Base-by-base conservation (phyloP, 768 basidiomycete genomes). In the Daedaleopsis nitida region DNA sequence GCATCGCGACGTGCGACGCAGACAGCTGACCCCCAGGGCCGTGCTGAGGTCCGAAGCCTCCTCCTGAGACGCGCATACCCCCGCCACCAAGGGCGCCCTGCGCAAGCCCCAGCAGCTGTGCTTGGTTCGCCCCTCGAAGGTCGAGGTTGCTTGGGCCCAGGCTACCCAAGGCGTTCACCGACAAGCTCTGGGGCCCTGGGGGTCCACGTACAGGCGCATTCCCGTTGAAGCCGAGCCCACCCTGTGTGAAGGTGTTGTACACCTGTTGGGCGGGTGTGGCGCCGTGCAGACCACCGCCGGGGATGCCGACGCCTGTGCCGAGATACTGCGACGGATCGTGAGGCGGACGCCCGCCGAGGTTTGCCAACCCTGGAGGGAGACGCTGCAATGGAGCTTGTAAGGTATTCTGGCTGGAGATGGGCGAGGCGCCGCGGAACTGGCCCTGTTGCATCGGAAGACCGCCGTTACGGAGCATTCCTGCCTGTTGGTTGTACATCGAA, bases 321-420 rank as follows among this genome's bases (percentile, higher is more conserved):
- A 80, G 65, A 66, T 86, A 87, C 66, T 89, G 91, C 10, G 81
- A 80, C 21, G 88, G 84, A 53, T 92, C 91, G 65, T 91, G 90
- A 3, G 91, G 91, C 23, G 90, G 91, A 8, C 91, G 86, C 45
- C 84, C 90, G 32, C 91, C 92, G 19, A 93, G 81, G 68, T 92
- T 92, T 13, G 91, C 91, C 42, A 93, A 77, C 35, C 91, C 91
- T 16, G 90, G 90, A 13, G 91, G 91, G 37, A 93, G 75, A 45
- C 89, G 83, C 58, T 80, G 80, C 43, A 76, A 75, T 14, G 73
- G 70, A 37, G 76, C 76, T 43, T 80, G 75, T 44, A 83, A 69
- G 23, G 80, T 71, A 64, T 76, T 83, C 52, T 78, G 81, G 52
- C 76, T 79, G 57, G 75, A 76, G 55, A 81, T 80, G 3, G 90